These are phyloP conservation scores for Penicillium palitans DNA, from an alignment of 2,329 filamentous ascomycete genomes.

Conservation along the genomic window DNA sequence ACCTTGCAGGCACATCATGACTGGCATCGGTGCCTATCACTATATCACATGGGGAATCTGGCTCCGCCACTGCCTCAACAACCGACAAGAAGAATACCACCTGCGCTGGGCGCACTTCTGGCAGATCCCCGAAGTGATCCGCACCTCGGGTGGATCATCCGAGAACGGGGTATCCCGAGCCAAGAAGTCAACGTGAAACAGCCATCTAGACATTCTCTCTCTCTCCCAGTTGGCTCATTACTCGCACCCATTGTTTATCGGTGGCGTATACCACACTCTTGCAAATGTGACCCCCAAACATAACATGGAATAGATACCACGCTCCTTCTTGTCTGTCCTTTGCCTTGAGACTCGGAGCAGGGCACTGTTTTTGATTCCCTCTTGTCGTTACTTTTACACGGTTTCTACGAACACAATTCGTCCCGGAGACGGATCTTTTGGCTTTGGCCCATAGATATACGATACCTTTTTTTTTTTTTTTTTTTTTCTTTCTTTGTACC, in stretches of 20 bases:
- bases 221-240: background rate
- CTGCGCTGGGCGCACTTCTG: conserved; percentile 67
- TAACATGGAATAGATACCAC: conserved; percentile 9
- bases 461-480: background rate
- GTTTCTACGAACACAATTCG: conserved; percentile 1
- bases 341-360: conserved; percentile 7
- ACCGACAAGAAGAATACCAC: conserved; percentile 68
- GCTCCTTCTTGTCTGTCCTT: background rate
- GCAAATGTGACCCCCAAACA: conserved; percentile 2
- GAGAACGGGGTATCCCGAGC: conserved; percentile 22
- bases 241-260: background rate
- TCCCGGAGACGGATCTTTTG: conserved; percentile 10
- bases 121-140: conserved; percentile 57
- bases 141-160: conserved; percentile 16
- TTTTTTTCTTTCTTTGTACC: background rate
- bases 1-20: conserved; percentile 68
- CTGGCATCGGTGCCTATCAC: conserved; percentile 77
- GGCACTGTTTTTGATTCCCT: conserved; percentile 5
- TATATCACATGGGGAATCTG: conserved; percentile 84
- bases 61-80: conserved; percentile 74
- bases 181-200: conserved; percentile 33
- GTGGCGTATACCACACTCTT: background rate
- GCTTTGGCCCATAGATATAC: conserved; percentile 16
- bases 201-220: conserved; percentile 4
- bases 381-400: conserved; percentile 3